Base-by-base conservation (phyloP, 1,284 basidiomycete species). In the Ganoderma lingzhi region DNA sequence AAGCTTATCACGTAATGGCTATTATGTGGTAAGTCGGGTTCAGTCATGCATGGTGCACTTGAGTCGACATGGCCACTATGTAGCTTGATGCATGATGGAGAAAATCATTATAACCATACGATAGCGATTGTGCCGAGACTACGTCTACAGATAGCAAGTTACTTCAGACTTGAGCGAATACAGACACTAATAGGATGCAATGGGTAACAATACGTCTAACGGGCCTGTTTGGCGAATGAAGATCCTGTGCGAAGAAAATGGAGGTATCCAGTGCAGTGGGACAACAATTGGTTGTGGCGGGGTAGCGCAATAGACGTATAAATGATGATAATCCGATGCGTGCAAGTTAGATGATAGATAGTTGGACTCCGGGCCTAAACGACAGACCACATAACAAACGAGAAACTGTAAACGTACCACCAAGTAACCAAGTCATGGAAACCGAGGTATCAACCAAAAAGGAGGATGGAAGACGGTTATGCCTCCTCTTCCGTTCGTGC, bases 81-180 rank as follows among this genome's bases (percentile, higher is more conserved):
- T 55, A 14, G 53, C 14, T 4, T 32, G n/a, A 10, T 55, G 12
- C 9, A 56, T 35, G 17, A 19, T 59, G 35, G 15, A n/a, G 12
- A 59, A 59, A 0, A n/a, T n/a, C 35, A 39, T 59, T 59, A 59
- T 37, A 17, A 19, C 23, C 19, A 30, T 55, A 32, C 23, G 62
- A 51, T 37, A 60, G 35, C 9, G n/a, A 60, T 23, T 60, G 58
- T 41, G 39, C 8, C 23, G 35, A 23, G 39, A 61, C 65, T 66
- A 66, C 59, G 62, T 56, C 51, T 66, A 66, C 65, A 66, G 37
- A 44, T 39, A 37, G 15, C 58, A 60, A 45, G 23, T 64, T 35
- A 32, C 28, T 30, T 64, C 10, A 37, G n/a, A 45, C 44, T 45
- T 32, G 6, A 39, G 45, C n/a, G 51, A 37, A 17, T 48, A 48